Conservation (phyloP, 768 basidiomycete species). For the Agrocybe pediades region DNA sequence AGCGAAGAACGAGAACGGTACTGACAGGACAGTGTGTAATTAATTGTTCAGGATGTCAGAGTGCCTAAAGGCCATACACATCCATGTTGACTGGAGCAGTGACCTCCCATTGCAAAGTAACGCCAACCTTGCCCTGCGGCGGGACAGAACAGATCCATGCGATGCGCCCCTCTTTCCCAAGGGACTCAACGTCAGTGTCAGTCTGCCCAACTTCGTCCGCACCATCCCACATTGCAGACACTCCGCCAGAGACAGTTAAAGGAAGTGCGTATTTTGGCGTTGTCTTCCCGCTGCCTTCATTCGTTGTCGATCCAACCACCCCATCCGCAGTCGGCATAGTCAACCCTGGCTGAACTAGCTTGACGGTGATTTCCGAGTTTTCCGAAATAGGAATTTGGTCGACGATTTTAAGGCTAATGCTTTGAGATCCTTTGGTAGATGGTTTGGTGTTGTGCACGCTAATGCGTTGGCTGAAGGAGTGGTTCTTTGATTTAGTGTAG, state of each 20-base stretch:
- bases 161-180: conserved; percentile 34
- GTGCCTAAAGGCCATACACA: conserved; percentile 27
- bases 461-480: conserved; percentile 37
- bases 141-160: conserved; percentile 34
- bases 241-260: conserved; percentile 26
- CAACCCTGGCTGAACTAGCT: conserved; percentile 35
- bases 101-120: conserved; percentile 37
- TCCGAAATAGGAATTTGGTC: conserved; percentile 43
- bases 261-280: conserved; percentile 16
- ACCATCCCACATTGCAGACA: conserved; percentile 38
- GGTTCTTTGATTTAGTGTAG: conserved; percentile 31
- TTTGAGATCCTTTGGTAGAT: conserved; percentile 13
- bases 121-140: conserved; percentile 31
- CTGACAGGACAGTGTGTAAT: too few species aligned
- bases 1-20: too few species aligned
- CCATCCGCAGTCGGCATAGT: conserved; percentile 19
- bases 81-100: conserved; percentile 24
- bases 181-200: conserved; percentile 18
- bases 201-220: conserved; percentile 29
- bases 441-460: conserved; percentile 40
- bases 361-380: conserved; percentile 40
- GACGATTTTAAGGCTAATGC: conserved; percentile 31
- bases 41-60: too few species aligned
- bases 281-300: neutral
- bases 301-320: neutral